Percentiles rank a stretch among this genome's conserved stretches.
phyloP scores from a whole-genome alignment of 2,329 filamentous ascomycete genomes.

The Aspergillus sojae region DNA sequence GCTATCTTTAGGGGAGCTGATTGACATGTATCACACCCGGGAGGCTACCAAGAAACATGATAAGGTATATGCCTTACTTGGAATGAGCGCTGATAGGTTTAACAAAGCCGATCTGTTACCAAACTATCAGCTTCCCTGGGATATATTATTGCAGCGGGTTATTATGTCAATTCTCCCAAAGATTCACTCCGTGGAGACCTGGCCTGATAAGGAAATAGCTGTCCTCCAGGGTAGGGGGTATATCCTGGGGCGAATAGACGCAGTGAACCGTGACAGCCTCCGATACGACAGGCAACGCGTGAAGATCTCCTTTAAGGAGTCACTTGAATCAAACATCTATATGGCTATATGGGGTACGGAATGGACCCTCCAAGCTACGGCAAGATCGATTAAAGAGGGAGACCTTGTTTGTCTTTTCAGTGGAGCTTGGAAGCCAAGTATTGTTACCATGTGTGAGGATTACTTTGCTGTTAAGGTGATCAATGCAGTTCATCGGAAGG shows the following conservation, averaged over 20 bases:
- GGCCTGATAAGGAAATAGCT: too few relatives aligned
- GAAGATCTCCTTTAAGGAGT: too few relatives aligned
- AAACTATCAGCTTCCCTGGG: constrained; percentile 1
- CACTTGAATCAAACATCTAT: too few relatives aligned
- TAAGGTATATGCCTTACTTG: background rate
- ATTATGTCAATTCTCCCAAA: background rate
- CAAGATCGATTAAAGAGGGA: background rate
- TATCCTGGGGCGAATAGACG: too few relatives aligned
- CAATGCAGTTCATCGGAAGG: background rate
- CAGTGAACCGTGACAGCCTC: fast-evolving
- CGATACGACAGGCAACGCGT: too few relatives aligned
- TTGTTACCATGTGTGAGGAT: background rate
- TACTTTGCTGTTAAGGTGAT: background rate
- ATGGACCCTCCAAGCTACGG: too few relatives aligned
- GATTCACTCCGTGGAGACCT: too few relatives aligned
- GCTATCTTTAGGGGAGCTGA: background rate
- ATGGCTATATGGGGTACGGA: too few relatives aligned
- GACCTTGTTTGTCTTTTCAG: background rate
- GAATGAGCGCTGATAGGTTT: background rate
- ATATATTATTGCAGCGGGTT: background rate
- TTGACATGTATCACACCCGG: background rate
- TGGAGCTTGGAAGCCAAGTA: background rate
- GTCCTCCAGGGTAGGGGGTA: too few relatives aligned
- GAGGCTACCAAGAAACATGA: background rate
- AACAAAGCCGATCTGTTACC: background rate